Conservation (phyloP, 1,284 basidiomycete species). For the Hypsizygus ulmarius region DNA sequence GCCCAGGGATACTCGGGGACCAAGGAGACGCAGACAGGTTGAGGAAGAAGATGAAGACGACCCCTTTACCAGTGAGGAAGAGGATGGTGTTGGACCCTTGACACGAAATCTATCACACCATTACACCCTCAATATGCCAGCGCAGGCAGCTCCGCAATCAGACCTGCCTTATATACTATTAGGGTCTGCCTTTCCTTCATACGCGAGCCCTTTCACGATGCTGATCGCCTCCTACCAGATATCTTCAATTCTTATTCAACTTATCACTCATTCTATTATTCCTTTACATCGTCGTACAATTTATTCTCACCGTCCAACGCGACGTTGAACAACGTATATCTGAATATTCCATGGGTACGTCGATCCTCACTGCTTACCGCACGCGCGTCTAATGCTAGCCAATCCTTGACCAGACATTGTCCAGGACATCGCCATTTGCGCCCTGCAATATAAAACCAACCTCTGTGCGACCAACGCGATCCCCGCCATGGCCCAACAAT, state of each 20-base stretch:
- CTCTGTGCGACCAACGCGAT: constrained; percentile 74
- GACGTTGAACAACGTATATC: constrained; percentile 89
- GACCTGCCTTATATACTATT: constrained; percentile 75
- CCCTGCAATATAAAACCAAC: constrained; percentile 77
- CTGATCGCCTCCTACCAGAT: constrained; percentile 46
- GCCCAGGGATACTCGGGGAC: constrained; percentile 34
- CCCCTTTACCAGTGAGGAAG: constrained; percentile 44
- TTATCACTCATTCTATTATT: constrained; percentile 82
- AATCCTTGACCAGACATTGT: constrained; percentile 61
- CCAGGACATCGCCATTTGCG: constrained; percentile 86
- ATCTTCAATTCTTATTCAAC: constrained; percentile 94
- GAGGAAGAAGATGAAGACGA: constrained; percentile 36
- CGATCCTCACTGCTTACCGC: neutral
- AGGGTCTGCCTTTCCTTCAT: constrained; percentile 49
- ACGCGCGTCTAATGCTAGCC: neutral
- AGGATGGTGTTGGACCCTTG: constrained; percentile 35
- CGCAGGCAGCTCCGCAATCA: constrained; percentile 49
- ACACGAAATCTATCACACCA: constrained; percentile 68
- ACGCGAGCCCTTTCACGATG: constrained; percentile 1
- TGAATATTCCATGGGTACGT: constrained; percentile 85
- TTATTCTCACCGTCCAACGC: constrained; percentile 85
- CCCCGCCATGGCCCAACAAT: constrained; percentile 83
- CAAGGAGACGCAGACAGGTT: constrained; percentile 26
- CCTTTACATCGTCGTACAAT: constrained; percentile 81
- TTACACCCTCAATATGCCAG: constrained; percentile 76